Conservation (phyloP, 441 rosid species). For the Lepidium campestre region DNA sequence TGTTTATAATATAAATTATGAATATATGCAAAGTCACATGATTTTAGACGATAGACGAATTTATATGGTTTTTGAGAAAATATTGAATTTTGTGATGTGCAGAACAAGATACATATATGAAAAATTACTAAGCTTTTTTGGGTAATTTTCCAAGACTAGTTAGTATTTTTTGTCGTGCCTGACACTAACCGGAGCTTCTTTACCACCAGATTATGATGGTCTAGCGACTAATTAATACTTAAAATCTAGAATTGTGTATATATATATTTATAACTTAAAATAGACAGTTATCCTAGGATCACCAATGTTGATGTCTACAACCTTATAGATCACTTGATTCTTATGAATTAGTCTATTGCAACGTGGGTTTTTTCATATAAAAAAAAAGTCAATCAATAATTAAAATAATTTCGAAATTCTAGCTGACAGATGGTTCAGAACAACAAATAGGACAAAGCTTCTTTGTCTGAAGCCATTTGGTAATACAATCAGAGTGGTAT, state of each 20-base stretch:
- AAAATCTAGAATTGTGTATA: not conserved
- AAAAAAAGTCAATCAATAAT: not conserved
- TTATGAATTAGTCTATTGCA: not conserved
- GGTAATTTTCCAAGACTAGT: no score
- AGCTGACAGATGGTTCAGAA: conserved; percentile 34
- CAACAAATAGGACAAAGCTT: conserved; percentile 76
- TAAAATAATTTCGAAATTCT: not conserved
- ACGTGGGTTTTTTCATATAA: not conserved
- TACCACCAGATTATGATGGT: no score
- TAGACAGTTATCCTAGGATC: not conserved
- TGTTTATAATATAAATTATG: no score
- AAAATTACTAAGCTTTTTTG: no score
- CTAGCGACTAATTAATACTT: no score
- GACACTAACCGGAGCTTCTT: no score
- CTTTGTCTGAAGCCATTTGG: conserved; percentile 63
- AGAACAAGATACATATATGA: no score
- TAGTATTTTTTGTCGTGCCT: no score
- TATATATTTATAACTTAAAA: not conserved
- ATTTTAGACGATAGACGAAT: no score
- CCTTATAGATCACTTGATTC: not conserved
- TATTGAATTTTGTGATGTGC: no score
- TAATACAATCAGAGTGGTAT: conserved; percentile 61
- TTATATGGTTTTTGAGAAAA: no score
- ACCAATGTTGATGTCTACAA: not conserved
- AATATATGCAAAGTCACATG: no score